These are phyloP conservation scores for Skeletonema grethae DNA, from an alignment of 108 stramenopile genomes.

Conservation along the genomic window DNA sequence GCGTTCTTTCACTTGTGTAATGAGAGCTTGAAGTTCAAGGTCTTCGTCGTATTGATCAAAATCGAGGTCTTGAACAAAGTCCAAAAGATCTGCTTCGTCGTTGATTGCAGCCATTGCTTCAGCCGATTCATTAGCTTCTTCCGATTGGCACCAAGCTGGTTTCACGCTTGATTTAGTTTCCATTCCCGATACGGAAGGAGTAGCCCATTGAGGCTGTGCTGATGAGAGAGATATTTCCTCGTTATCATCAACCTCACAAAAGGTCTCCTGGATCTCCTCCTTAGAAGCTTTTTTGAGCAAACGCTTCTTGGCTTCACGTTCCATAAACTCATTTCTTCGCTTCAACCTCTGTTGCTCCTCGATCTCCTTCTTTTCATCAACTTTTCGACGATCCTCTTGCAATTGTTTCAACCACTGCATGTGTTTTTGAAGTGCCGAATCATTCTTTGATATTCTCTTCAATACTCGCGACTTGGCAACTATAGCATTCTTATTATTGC, in stretches of 20 bases:
- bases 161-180: slow-evolving; percentile 26
- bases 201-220: not conserved
- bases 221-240: not conserved
- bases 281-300: slow-evolving; percentile 11
- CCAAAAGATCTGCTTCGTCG: slow-evolving; percentile 76
- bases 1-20: slow-evolving; percentile 49
- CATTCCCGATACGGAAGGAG: not conserved
- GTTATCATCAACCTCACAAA: slow-evolving; percentile 15
- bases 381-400: slow-evolving; percentile 24
- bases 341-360: slow-evolving; percentile 25
- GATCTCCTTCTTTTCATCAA: slow-evolving; percentile 43
- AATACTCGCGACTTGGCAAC: slow-evolving; percentile 42
- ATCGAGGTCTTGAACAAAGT: slow-evolving; percentile 74
- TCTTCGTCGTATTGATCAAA: slow-evolving; percentile 83
- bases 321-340: slow-evolving; percentile 39
- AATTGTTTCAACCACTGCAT: slow-evolving; percentile 46
- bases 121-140: slow-evolving; percentile 46
- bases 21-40: slow-evolving; percentile 62
- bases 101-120: slow-evolving; percentile 38
- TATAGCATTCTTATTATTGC: slow-evolving; percentile 11
- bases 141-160: slow-evolving; percentile 83
- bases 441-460: slow-evolving; percentile 45
- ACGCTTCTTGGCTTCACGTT: slow-evolving; percentile 60
- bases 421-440: slow-evolving; percentile 39
- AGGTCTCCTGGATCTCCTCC: not conserved